Evolutionary conservation across 116 monocot genomes (phyloP).

Genomic region (Posidonia oceanica): DNA sequence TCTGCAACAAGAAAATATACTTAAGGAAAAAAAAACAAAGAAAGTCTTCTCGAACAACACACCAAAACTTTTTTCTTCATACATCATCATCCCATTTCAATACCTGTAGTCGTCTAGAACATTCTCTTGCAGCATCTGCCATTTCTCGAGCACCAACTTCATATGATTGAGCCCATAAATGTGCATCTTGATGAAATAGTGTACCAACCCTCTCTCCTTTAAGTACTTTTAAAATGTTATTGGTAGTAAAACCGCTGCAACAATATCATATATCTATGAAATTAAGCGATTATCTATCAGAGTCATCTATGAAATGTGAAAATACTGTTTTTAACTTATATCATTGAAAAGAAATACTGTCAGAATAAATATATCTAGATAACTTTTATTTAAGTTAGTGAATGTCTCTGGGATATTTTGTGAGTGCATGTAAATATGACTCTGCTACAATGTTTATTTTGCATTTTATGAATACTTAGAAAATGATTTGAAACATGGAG

Average conservation of each 20-base stretch:
- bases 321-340: too few relatives aligned
- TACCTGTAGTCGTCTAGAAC: slow-evolving; percentile 91
- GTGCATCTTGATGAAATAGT: slow-evolving; percentile 74
- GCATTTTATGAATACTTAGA: background rate
- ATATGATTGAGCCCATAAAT: slow-evolving; percentile 26
- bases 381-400: too few relatives aligned
- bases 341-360: too few relatives aligned
- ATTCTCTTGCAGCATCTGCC: slow-evolving; percentile 93
- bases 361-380: too few relatives aligned
- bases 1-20: slow-evolving; percentile 18
- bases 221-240: slow-evolving; percentile 75
- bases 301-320: background rate
- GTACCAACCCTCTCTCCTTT: slow-evolving; percentile 81
- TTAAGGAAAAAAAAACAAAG: background rate
- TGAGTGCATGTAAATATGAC: too few relatives aligned
- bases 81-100: background rate
- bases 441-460: too few relatives aligned
- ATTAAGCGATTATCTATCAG: background rate
- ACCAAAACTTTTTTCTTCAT: background rate
- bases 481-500: background rate
- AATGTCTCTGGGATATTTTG: too few relatives aligned
- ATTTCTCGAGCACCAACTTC: slow-evolving; percentile 60
- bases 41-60: background rate
- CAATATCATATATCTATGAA: background rate
- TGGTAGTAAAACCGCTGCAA: slow-evolving; percentile 72